These are phyloP conservation scores for Candida endomychidarum DNA, from an alignment of 805 yeast genomes.

Conservation along the genomic window DNA sequence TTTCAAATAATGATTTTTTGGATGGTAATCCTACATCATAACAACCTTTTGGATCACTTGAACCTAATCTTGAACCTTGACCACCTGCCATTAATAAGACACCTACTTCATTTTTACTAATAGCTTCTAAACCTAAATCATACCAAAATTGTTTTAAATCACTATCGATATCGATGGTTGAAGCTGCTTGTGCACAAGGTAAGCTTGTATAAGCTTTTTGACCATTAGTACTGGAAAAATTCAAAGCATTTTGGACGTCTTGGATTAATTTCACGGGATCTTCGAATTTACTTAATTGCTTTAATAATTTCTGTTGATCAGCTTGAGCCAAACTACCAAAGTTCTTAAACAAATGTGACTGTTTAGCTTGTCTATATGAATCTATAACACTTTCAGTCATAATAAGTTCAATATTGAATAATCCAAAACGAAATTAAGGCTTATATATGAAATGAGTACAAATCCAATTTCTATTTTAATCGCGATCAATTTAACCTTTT, in stretches of 20 bases:
- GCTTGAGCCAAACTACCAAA: conserved; percentile 38
- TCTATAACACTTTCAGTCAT: conserved; percentile 24
- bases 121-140: conserved; percentile 63
- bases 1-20: conserved; percentile 78
- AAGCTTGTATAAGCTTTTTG: conserved; percentile 43
- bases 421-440: too few species aligned
- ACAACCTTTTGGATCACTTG: conserved; percentile 90
- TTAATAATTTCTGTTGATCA: conserved; percentile 36
- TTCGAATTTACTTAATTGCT: conserved; percentile 41
- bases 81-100: conserved; percentile 97
- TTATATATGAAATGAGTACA: conserved; percentile 7
- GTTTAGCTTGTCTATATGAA: conserved; percentile 47
- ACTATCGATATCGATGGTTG: conserved; percentile 44
- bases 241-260: conserved; percentile 49
- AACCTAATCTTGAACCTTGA: conserved; percentile 94
- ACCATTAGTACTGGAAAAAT: conserved; percentile 29
- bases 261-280: conserved; percentile 42
- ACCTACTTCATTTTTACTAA: conserved; percentile 73
- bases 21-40: conserved; percentile 85
- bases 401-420: too few species aligned
- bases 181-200: conserved; percentile 48
- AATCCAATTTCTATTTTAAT: conserved; percentile 5
- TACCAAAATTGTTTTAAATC: conserved; percentile 40
- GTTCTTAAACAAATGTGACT: conserved; percentile 51
- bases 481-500: conserved; percentile 14